Conservation (phyloP, 1,139 yeast genomes). For the Magnusiomyces sp. region DNA sequence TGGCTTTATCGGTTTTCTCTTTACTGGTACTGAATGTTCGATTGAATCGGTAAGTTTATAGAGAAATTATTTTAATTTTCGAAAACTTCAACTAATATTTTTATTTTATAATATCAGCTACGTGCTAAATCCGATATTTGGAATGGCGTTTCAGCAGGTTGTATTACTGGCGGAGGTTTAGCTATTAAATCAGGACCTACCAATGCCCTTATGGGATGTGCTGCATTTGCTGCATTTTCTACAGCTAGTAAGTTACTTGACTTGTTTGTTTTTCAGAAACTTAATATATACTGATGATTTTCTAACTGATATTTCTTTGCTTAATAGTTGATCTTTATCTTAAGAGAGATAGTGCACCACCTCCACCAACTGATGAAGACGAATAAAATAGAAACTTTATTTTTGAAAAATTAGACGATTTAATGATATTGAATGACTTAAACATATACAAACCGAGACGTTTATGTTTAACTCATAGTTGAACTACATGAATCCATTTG, state of each 20-base stretch:
- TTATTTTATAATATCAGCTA: constrained; percentile 25
- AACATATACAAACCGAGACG: too few species aligned
- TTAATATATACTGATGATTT: background rate
- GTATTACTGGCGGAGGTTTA: constrained; percentile 85
- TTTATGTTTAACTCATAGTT: too few species aligned
- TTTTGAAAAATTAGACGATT: too few species aligned
- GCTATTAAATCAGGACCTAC: constrained; percentile 91
- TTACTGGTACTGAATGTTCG: constrained; percentile 90
- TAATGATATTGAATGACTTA: too few species aligned
- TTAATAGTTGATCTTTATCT: constrained; percentile 61
- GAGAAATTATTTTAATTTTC: background rate
- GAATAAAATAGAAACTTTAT: constrained; percentile 35
- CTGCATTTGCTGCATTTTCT: constrained; percentile 95
- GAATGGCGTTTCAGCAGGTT: constrained; percentile 90
- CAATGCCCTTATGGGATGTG: constrained; percentile 87
- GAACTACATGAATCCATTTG: too few species aligned
- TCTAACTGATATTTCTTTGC: background rate
- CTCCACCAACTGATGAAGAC: constrained; percentile 86
- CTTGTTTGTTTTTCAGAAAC: background rate
- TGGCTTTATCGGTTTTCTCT: constrained; percentile 89
- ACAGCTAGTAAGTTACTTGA: constrained; percentile 47
- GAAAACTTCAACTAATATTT: background rate
- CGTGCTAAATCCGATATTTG: constrained; percentile 90
- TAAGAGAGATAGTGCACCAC: constrained; percentile 77
- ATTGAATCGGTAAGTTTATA: constrained; percentile 44